Base-by-base conservation (phyloP, 164 flowering plant genomes). In the Platanus orientalis region DNA sequence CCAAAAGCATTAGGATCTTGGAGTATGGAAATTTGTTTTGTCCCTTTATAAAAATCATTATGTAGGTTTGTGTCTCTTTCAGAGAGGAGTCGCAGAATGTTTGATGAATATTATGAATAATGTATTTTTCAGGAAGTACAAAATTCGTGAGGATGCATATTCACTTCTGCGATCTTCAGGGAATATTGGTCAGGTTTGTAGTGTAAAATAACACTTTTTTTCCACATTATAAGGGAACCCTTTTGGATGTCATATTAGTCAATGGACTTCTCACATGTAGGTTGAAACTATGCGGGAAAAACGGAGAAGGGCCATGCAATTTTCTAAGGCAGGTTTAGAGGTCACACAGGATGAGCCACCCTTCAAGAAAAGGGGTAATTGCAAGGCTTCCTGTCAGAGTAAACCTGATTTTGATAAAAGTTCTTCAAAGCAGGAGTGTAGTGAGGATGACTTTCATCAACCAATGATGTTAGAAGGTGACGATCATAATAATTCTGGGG, bases 151-250 rank as follows among this genome's bases (percentile, higher is more conserved):
- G 47, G 79, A 78, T 66, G 81, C 77, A 26, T 71, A 71, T 74
- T 66, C 82, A 45, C 82, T 90, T 61, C 67, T 94, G 66, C 72
- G 30, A 60, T 83, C 96, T 26, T 81, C 96, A 30, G 73, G 71
- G 54, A 83, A 73, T 42, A 82, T 90, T 60, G 90, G 92, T 19
- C 84, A 82, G 90, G 98, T 90, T 56, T 66, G 88, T 81, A 65
- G 53, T 23, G 6, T 29, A 54, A 40, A 28, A 13, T 28, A 2
- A 24, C 44, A 58, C 12, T 51, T 57, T 24, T 17, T 56, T 61
- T 50, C 49, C 24, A 39, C 4, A 30, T 48, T 28, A 24, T 19
- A n/a, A 20, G 16, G n/a, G 52, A 2, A 54, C 1, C 30, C 26
- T 48, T 47, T 5, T 49, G 49, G 16, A 45, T 16, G 20, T 42